A percentile compares a stretch with the other conserved stretches of the same genome.
These are phyloP conservation scores for Nannizzia gypsea DNA, from an alignment of 2,329 filamentous ascomycete species.

Conservation along the genomic window DNA sequence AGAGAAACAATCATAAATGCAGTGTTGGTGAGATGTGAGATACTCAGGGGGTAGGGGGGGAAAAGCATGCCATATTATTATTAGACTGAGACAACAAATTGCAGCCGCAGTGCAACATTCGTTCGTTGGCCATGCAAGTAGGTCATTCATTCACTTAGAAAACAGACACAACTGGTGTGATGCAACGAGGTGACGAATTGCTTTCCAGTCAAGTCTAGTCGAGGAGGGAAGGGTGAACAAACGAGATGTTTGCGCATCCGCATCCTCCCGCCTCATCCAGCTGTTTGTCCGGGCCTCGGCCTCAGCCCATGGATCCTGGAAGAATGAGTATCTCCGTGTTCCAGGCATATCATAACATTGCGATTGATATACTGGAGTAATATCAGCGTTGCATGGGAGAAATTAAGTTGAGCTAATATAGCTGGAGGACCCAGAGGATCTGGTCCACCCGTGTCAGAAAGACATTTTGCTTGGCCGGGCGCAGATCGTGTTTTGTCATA, in stretches of 20 bases:
- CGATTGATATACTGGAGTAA: not conserved
- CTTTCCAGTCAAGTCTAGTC: no score
- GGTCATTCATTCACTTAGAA: not conserved
- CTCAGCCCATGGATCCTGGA: not conserved
- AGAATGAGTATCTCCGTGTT: not conserved
- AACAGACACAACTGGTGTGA: not conserved
- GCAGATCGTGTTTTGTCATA: not conserved
- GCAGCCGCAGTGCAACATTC: not conserved
- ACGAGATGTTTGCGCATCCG: not conserved
- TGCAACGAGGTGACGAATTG: not conserved
- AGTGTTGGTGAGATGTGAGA: not conserved
- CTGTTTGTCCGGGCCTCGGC: not conserved
- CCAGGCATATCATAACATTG: not conserved
- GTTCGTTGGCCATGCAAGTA: not conserved
- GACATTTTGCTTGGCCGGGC: constrained; percentile 1
- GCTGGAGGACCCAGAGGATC: not conserved
- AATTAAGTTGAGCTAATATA: not conserved
- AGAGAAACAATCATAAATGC: not conserved
- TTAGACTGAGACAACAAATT: not conserved
- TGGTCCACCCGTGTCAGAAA: constrained; percentile 3
- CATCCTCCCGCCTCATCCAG: not conserved
- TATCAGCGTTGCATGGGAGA: not conserved
- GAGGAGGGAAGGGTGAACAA: no score
- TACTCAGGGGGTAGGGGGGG: not conserved
- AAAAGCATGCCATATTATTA: not conserved